Conservation (phyloP, 805 yeast genomes). For the Cyberlindnera xishuangbannaensis region DNA sequence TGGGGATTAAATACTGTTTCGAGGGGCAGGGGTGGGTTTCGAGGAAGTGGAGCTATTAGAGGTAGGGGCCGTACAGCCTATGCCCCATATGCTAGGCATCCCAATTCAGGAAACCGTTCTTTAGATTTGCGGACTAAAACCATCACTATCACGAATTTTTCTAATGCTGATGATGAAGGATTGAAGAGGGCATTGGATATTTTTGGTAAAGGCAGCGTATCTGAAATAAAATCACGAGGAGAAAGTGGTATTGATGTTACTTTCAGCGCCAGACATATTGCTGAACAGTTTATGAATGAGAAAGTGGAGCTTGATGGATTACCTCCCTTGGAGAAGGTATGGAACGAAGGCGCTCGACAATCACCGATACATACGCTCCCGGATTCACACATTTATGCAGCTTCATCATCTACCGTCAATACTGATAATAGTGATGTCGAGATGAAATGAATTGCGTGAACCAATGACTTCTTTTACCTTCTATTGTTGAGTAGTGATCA, state of each 20-base stretch:
- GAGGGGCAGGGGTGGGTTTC: constrained; percentile 5
- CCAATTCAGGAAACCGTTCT: constrained; percentile 5
- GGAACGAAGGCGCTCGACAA: constrained; percentile 24
- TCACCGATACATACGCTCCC: too few species aligned
- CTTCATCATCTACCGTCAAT: too few species aligned
- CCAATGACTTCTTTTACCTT: too few species aligned
- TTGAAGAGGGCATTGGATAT: constrained; percentile 13
- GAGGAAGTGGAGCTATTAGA: constrained; percentile 13
- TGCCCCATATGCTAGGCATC: constrained; percentile 18
- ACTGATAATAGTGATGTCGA: too few species aligned
- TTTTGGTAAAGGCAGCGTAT: constrained; percentile 14
- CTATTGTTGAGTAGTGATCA: too few species aligned
- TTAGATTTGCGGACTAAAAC: constrained; percentile 23
- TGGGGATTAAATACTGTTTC: neutral
- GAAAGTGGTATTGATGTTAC: constrained; percentile 13
- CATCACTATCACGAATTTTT: constrained; percentile 15
- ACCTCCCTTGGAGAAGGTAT: constrained; percentile 11
- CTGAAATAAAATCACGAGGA: constrained; percentile 3
- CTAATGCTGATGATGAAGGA: constrained; percentile 12
- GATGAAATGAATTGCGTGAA: too few species aligned
- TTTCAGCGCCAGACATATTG: constrained; percentile 20
- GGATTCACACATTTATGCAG: too few species aligned
- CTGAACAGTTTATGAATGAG: constrained; percentile 20
- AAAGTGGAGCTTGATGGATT: constrained; percentile 8
- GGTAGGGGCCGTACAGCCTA: constrained; percentile 16